Evolutionary conservation across 345 rosid species (phyloP).

Genomic region (Corchorus capsularis): DNA sequence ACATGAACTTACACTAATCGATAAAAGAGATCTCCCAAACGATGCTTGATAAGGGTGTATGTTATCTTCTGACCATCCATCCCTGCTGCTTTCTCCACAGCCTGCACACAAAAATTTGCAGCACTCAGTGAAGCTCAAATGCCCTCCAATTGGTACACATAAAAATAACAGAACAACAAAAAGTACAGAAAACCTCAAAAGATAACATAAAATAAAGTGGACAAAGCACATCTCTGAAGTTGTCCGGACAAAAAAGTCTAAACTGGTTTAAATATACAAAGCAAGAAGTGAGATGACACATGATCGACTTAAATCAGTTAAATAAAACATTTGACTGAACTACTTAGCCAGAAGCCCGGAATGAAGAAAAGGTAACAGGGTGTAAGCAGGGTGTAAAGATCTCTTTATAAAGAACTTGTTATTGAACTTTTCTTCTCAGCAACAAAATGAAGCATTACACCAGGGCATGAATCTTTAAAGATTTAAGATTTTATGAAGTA

Average conservation of each 20-base stretch:
- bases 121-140: neutral
- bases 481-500: neutral
- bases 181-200: neutral
- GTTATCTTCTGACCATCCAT: slow-evolving; percentile 99
- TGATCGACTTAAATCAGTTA: neutral
- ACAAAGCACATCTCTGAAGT: neutral
- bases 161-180: neutral
- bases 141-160: neutral
- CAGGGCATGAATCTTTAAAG: neutral
- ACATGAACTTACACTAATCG: slow-evolving; percentile 72
- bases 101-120: slow-evolving; percentile 43
- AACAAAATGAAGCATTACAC: neutral
- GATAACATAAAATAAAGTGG: neutral
- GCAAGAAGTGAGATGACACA: neutral
- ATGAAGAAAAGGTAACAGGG: neutral
- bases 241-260: neutral
- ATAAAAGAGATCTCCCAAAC: slow-evolving; percentile 96
- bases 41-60: slow-evolving; percentile 90
- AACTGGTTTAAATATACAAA: neutral
- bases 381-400: neutral
- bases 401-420: neutral
- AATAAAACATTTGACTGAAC: neutral
- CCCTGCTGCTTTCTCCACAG: slow-evolving; percentile 96
- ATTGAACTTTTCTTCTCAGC: neutral
- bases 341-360: neutral